Base-by-base conservation (phyloP, 176 grass and related monocot species). In the barley (Hordeum vulgare) region DNA sequence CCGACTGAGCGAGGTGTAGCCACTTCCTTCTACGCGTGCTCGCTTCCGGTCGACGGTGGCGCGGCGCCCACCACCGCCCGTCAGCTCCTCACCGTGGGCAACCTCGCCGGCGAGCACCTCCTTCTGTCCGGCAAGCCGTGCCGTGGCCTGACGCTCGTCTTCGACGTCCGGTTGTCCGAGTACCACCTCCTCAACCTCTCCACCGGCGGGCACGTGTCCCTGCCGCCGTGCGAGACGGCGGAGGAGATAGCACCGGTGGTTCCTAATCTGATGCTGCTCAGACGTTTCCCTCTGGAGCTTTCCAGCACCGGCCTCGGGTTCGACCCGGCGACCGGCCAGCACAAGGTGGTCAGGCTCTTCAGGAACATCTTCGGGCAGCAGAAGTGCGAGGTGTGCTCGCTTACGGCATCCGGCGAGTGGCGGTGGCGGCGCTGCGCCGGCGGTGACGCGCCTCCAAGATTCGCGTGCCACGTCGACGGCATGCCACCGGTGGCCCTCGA, bases 321-420 rank as follows among this genome's bases (percentile, higher is more conserved):
- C 23, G 51, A 82, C 80, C 17, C 15, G 15, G 36, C 54, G 3
- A 33, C 53, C 54, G 67, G 80, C 1, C 27, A 49, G 8, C 71
- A 75, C 81, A 83, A 83, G 71, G 59, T 75, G 28, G 59, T 75
- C 9, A 64, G 81, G 42, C 81, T 84, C 71, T 83, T 75, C 71
- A 65, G 17, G 28, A 62, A 7, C 20, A 29, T 2, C 20, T 35
- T 24, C 4, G 58, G 59, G 14, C 12, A 35, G 29, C n/a, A 14
- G 2, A 63, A 1, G 13, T 84, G 81, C 59, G 71, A 65, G 71
- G 81, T 65, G 81, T 75, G 61, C 35, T 35, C 8, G 8, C 72
- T 7, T 33, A 33, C 47, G 1, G 9, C 15, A 1, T 41, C 20
- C 35, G 36, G 27, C 28, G 62, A 18, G 28, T 33, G 62, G 62